Conservation (phyloP, 345 rosid genomes). For the Toxicodendron radicans region DNA sequence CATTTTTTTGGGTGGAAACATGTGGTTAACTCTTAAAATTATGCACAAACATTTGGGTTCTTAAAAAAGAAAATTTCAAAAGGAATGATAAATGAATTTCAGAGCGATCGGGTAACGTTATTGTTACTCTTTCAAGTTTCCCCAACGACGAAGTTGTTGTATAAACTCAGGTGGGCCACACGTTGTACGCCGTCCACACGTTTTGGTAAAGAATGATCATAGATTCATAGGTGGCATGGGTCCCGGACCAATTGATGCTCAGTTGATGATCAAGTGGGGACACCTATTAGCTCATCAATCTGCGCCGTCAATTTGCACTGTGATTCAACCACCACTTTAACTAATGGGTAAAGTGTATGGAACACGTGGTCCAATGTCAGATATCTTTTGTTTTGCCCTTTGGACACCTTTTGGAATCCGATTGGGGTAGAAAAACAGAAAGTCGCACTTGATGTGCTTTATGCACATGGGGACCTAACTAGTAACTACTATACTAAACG, state of each 20-base stretch:
- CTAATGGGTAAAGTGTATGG: neutral
- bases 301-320: slow-evolving; percentile 9
- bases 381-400: neutral
- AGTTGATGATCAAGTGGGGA: neutral
- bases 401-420: neutral
- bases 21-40: too few species aligned
- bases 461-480: too few species aligned
- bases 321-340: neutral
- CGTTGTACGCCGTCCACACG: neutral
- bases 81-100: too few species aligned
- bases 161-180: neutral
- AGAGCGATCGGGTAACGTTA: too few species aligned
- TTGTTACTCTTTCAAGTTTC: too few species aligned
- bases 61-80: too few species aligned
- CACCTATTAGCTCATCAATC: slow-evolving; percentile 11
- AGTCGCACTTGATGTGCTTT: too few species aligned
- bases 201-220: neutral
- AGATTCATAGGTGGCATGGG: slow-evolving; percentile 6
- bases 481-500: too few species aligned
- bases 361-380: slow-evolving; percentile 7
- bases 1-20: too few species aligned
- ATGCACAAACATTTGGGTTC: too few species aligned
- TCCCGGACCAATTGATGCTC: neutral
- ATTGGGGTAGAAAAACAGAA: neutral
- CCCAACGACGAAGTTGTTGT: too few species aligned